Conservation (phyloP, 2,329 filamentous ascomycete genomes). For the Rutstroemia sp. region DNA sequence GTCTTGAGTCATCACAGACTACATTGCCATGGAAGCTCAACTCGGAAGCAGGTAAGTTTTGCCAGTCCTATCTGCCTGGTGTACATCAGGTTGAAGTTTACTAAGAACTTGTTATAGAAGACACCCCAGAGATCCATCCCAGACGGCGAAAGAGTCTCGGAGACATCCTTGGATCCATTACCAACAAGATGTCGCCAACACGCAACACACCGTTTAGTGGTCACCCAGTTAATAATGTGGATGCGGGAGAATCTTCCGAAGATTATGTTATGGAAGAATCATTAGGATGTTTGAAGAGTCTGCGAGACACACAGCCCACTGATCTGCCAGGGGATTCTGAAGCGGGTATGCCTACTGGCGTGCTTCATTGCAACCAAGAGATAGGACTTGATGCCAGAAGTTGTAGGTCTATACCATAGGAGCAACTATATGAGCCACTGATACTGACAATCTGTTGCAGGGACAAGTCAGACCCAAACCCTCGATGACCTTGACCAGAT, state of each 20-base stretch:
- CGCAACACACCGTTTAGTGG: neutral
- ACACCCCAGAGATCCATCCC: neutral
- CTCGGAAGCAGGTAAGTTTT: neutral
- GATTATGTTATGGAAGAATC: neutral
- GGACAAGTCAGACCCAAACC: slow-evolving; percentile 6
- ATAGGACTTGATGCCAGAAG: neutral
- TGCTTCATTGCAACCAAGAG: neutral
- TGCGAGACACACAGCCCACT: neutral
- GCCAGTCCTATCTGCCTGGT: neutral
- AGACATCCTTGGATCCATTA: slow-evolving; percentile 20
- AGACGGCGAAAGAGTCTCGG: slow-evolving; percentile 21
- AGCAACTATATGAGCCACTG: too few species aligned
- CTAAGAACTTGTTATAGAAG: neutral
- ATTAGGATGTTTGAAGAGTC: too few species aligned
- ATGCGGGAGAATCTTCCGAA: neutral
- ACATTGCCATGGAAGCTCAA: slow-evolving; percentile 10
- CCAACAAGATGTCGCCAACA: slow-evolving; percentile 13
- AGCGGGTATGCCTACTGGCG: too few species aligned
- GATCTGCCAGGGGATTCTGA: neutral
- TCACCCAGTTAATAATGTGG: neutral
- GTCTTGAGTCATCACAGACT: slow-evolving; percentile 6
- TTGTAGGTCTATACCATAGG: neutral
- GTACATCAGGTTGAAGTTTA: neutral
- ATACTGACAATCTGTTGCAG: neutral
- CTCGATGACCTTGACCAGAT: neutral